Conservation (phyloP, 768 basidiomycete genomes). For the Gyrodon lividus region DNA sequence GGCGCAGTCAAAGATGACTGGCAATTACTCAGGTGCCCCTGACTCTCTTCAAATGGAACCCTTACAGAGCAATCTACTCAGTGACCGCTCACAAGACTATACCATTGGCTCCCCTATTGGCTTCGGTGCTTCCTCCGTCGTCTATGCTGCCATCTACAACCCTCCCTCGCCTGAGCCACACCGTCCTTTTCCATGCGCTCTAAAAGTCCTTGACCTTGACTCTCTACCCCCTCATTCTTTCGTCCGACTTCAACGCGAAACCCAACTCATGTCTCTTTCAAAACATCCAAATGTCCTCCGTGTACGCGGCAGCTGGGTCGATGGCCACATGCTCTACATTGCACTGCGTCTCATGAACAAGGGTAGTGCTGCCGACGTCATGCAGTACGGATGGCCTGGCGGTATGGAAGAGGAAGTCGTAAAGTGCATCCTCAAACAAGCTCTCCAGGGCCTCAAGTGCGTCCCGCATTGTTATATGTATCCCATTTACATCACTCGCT, state of each 20-base stretch:
- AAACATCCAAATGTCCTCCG: slow-evolving; percentile 94
- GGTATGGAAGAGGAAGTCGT: slow-evolving; percentile 91
- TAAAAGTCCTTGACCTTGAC: slow-evolving; percentile 91
- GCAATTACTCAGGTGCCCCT: slow-evolving; percentile 69
- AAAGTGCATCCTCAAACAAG: slow-evolving; percentile 80
- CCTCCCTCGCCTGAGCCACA: slow-evolving; percentile 37
- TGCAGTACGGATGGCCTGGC: slow-evolving; percentile 81
- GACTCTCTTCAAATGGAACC: not conserved
- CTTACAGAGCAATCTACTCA: slow-evolving; percentile 25
- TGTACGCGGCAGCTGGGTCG: slow-evolving; percentile 87
- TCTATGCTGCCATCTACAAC: slow-evolving; percentile 74
- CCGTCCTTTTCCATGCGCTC: slow-evolving; percentile 60
- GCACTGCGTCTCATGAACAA: slow-evolving; percentile 89
- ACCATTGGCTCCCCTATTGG: slow-evolving; percentile 77
- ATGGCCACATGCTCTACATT: slow-evolving; percentile 80
- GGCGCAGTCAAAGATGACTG: slow-evolving; percentile 85
- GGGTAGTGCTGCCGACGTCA: slow-evolving; percentile 82
- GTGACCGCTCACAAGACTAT: slow-evolving; percentile 72
- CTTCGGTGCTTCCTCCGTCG: slow-evolving; percentile 89
- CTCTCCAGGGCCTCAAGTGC: slow-evolving; percentile 84
- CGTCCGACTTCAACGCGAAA: slow-evolving; percentile 77
- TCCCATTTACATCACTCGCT: slow-evolving; percentile 2
- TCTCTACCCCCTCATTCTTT: slow-evolving; percentile 68
- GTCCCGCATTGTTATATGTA: slow-evolving; percentile 29
- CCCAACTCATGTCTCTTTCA: slow-evolving; percentile 86